Conservation (phyloP, 345 rosid species). For the Adansonia digitata region DNA sequence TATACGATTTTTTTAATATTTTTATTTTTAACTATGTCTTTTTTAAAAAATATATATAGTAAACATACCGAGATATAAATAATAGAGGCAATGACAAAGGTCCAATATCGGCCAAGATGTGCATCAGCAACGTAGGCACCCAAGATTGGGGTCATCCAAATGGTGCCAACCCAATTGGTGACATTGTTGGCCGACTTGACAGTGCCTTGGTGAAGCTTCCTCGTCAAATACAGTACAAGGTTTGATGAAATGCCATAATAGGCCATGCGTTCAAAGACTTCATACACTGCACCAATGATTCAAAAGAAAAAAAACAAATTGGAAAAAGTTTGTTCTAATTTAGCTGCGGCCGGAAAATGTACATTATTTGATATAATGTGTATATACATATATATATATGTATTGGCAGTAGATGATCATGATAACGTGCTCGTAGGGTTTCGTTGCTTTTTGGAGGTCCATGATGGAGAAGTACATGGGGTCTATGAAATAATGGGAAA, state of each 20-base stretch:
- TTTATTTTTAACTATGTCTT: too few relatives aligned
- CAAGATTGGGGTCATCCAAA: constrained; percentile 72
- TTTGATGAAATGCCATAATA: constrained; percentile 82
- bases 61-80: constrained; percentile 53
- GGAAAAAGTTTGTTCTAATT: not conserved
- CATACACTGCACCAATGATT: constrained; percentile 48
- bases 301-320: not conserved
- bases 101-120: constrained; percentile 81
- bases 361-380: too few relatives aligned
- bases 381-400: too few relatives aligned
- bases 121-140: constrained; percentile 94
- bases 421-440: not conserved
- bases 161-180: constrained; percentile 91
- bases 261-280: constrained; percentile 86
- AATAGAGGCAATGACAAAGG: constrained; percentile 45
- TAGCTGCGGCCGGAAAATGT: not conserved
- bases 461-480: too few relatives aligned
- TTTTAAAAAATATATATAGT: not conserved
- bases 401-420: not conserved
- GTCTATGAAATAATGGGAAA: too few relatives aligned
- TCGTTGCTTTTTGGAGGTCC: too few relatives aligned
- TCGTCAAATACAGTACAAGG: constrained; percentile 67
- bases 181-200: constrained; percentile 84
- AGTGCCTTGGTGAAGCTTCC: constrained; percentile 72
- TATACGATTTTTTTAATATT: too few relatives aligned